Evolutionary conservation across 768 basidiomycete species (phyloP).

Genomic region (Austroboletus festivus): DNA sequence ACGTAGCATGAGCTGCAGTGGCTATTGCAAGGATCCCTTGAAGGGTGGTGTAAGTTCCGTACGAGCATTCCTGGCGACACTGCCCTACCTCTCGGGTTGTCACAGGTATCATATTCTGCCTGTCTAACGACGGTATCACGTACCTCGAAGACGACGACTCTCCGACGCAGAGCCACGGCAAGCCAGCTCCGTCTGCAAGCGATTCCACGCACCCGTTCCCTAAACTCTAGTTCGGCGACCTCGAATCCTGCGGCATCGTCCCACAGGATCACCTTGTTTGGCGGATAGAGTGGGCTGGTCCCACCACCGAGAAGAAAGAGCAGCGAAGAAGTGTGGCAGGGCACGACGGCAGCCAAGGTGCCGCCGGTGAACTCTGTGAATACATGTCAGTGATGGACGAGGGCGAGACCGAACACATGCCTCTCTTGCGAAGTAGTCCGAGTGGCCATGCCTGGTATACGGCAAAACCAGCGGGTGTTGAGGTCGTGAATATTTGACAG

Average conservation of each 20-base stretch:
- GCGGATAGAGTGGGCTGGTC: conserved; percentile 82
- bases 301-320: conserved; percentile 87
- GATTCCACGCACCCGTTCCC: conserved; percentile 76
- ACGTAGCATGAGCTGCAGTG: conserved; percentile 69
- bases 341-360: conserved; percentile 72
- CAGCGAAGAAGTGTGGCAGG: conserved; percentile 77
- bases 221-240: conserved; percentile 86
- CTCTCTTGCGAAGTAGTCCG: conserved; percentile 76
- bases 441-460: conserved; percentile 77
- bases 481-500: conserved; percentile 73
- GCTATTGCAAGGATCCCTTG: conserved; percentile 80
- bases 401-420: conserved; percentile 37
- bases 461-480: conserved; percentile 79
- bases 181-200: conserved; percentile 83
- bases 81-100: conserved; percentile 73
- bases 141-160: conserved; percentile 77
- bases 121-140: conserved; percentile 59
- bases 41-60: not conserved
- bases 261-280: conserved; percentile 91
- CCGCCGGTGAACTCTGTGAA: conserved; percentile 70
- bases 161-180: conserved; percentile 71
- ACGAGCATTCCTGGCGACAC: conserved; percentile 2
- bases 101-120: conserved; percentile 82
- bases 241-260: conserved; percentile 74
- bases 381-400: conserved; percentile 16